These are phyloP conservation scores for Asterionellopsis glacialis DNA, from an alignment of 108 stramenopile species.

Conservation along the genomic window DNA sequence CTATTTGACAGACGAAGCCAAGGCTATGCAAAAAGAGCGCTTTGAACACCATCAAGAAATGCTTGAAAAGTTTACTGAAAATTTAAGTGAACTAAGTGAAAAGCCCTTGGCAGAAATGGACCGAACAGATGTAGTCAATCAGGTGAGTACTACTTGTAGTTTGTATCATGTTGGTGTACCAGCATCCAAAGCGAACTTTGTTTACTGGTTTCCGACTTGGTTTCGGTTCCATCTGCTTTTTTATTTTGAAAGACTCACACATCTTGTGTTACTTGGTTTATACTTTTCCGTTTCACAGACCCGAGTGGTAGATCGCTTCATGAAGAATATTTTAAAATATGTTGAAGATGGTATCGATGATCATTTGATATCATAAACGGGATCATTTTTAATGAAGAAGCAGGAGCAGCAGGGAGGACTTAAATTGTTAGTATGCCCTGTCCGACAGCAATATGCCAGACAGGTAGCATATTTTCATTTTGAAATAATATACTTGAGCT, in stretches of 20 bases:
- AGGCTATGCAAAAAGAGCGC: constrained; percentile 73
- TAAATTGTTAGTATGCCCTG: too few relatives aligned
- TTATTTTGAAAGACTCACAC: background rate
- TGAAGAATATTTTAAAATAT: constrained; percentile 87
- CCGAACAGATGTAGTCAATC: constrained; percentile 92
- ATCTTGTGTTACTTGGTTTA: constrained; percentile 1
- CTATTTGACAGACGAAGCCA: constrained; percentile 56
- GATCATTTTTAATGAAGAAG: too few relatives aligned
- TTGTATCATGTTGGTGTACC: background rate
- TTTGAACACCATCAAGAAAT: constrained; percentile 99
- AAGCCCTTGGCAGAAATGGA: constrained; percentile 86
- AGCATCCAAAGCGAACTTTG: background rate
- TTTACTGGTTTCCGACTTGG: background rate
- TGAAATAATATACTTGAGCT: too few relatives aligned
- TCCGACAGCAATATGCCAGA: too few relatives aligned
- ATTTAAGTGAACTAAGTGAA: constrained; percentile 83
- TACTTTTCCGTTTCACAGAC: constrained; percentile 65
- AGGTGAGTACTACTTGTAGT: constrained; percentile 23
- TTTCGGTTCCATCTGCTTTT: background rate
- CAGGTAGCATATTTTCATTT: too few relatives aligned
- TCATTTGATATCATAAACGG: too few relatives aligned
- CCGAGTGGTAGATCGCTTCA: constrained; percentile 90
- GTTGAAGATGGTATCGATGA: constrained; percentile 87
- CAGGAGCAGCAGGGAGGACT: too few relatives aligned
- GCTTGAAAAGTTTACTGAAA: constrained; percentile 96